Evolutionary conservation across 2,329 filamentous ascomycete genomes (phyloP), one percentile per base, ranked within the genome.

Genomic region (Colletotrichum sp.): DNA sequence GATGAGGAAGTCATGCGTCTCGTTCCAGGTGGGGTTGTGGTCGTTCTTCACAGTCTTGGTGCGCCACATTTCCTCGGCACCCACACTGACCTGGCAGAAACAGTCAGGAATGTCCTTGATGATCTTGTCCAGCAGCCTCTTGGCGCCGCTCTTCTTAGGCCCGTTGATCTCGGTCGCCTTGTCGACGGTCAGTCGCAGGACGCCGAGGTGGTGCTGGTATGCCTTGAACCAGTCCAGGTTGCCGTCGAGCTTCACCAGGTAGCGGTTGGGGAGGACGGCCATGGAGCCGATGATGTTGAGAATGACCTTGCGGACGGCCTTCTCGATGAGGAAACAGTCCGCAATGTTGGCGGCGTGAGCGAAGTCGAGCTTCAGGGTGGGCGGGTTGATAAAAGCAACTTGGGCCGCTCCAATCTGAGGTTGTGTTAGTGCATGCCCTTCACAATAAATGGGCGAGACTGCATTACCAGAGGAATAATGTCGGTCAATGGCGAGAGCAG

Each of bases 361-460:
- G 77, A 88, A 89, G 79, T 87, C 84, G 21, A 89, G 84, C 64
- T 86, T 83, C 34, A 89, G 83, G 32, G 79, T 79, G 0, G 88
- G 87, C 3, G 86, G 85, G 80, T 89, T 89, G 81, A 89, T 87
- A 79, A 89, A 89, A 26, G 87, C 81, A 1, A 89, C 82, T 79
- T 89, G 88, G 1, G 84, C 85, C 16, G 88, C 88, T 5, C 88
- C 88, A 55, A 89, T 87, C 86, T 88, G 24, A 34, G 1, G 24
- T n/a, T 1, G 5, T 49, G 52, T 78, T 32, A 73, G 57, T 55
- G 12, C 9, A 12, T n/a, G 8, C 6, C 5, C 15, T 1, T 44
- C 6, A 15, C 21, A 3, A 57, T 2, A 52, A 4, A 34, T 21
- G 6, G 39, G 24, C 49, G 21, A n/a, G 8, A 10, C 36, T 12